Evolutionary conservation across 768 basidiomycete genomes (phyloP).

Genomic region (Boletellus sp.): DNA sequence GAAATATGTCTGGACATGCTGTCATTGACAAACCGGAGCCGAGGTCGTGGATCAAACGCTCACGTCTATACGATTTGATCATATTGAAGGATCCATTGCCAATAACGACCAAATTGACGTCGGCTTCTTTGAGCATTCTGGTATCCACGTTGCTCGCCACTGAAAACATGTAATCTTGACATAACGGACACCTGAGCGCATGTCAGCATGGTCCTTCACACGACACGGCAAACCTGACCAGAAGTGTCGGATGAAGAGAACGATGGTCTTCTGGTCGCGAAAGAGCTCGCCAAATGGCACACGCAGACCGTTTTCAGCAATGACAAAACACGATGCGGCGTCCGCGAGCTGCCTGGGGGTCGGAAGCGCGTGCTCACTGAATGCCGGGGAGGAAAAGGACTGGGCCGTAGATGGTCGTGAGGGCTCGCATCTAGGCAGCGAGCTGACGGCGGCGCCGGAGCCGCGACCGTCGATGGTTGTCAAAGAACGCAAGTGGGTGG

Average conservation of each 20-base stretch:
- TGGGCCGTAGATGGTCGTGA: conserved; percentile 17
- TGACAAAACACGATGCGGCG: conserved; percentile 60
- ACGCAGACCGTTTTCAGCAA: conserved; percentile 62
- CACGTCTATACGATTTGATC: conserved; percentile 70
- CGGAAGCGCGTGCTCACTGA: conserved; percentile 49
- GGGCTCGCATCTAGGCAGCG: conserved; percentile 4
- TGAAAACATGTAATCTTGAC: conserved; percentile 84
- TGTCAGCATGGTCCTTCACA: conserved; percentile 6
- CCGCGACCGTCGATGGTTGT: conserved; percentile 18
- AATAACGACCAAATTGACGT: conserved; percentile 66
- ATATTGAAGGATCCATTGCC: conserved; percentile 75
- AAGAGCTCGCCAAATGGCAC: conserved; percentile 70
- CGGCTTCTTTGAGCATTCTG: conserved; percentile 44
- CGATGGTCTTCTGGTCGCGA: conserved; percentile 54
- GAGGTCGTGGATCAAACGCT: conserved; percentile 20
- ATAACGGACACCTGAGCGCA: conserved; percentile 62
- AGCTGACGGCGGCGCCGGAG: not conserved
- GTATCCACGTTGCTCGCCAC: conserved; percentile 48
- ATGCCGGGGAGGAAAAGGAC: conserved; percentile 12
- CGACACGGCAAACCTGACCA: conserved; percentile 40
- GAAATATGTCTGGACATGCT: conserved; percentile 56
- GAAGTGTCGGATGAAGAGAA: conserved; percentile 86
- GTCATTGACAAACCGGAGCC: not conserved
- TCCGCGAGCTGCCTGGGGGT: conserved; percentile 52
- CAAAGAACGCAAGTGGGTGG: conserved; percentile 23